phyloP scores from a whole-genome alignment of 73 alveolate species.

The Paramecium pentaurelia region DNA sequence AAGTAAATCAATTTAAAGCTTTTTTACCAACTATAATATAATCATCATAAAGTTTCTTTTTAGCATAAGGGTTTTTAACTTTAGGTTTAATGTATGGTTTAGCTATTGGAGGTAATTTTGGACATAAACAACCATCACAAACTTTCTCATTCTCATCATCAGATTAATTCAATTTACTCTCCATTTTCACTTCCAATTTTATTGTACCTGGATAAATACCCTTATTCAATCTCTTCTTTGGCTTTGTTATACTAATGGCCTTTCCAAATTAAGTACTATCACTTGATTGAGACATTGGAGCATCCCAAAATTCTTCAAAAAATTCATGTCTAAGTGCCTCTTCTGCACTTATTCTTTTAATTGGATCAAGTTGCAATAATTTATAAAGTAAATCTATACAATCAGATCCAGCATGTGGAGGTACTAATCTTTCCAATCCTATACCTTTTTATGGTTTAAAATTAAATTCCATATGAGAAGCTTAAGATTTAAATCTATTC shows the following conservation, averaged over 20 bases:
- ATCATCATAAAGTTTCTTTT: background rate
- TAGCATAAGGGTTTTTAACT: background rate
- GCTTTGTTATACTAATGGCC: background rate
- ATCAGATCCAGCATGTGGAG: slow-evolving; percentile 69
- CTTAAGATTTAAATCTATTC: slow-evolving; percentile 66
- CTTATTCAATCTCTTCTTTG: background rate
- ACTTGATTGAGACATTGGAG: background rate
- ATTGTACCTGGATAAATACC: background rate
- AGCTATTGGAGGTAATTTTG: background rate
- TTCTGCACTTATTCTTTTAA: slow-evolving; percentile 86
- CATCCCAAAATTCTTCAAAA: slow-evolving; percentile 34
- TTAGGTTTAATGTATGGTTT: background rate
- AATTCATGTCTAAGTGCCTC: slow-evolving; percentile 59
- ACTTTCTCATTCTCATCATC: slow-evolving; percentile 2
- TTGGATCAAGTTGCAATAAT: slow-evolving; percentile 81
- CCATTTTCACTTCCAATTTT: background rate
- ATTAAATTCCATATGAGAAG: slow-evolving; percentile 75
- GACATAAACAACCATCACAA: background rate
- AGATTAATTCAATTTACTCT: background rate
- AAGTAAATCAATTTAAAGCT: background rate
- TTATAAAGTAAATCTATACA: slow-evolving; percentile 66
- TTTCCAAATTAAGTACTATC: slow-evolving; percentile 13
- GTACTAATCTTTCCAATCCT: slow-evolving; percentile 67
- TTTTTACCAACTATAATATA: slow-evolving; percentile 25
- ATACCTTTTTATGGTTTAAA: slow-evolving; percentile 68